Evolutionary conservation across 352 stramenopile species (phyloP).

Genomic region (Pythium insidiosum): DNA sequence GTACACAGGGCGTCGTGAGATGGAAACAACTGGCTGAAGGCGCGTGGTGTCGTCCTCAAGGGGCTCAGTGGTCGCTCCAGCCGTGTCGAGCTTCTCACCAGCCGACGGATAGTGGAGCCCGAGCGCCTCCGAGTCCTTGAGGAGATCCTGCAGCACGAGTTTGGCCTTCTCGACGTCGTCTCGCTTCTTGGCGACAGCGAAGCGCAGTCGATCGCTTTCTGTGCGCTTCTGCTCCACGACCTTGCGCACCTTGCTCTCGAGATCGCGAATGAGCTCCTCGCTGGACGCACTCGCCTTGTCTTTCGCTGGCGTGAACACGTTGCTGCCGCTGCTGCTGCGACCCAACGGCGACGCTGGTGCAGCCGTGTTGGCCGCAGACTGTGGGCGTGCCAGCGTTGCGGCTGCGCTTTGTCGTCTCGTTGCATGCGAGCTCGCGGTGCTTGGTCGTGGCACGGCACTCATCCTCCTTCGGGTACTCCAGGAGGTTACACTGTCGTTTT

Average conservation of each 20-base stretch:
- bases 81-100: too few relatives aligned
- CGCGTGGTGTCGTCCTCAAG: conserved; percentile 33
- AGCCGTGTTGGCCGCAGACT: conserved; percentile 13
- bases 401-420: background rate
- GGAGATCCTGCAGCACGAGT: conserved; percentile 59
- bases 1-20: conserved; percentile 72
- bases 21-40: conserved; percentile 61
- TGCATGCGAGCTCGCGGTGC: too few relatives aligned
- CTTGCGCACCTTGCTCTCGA: conserved; percentile 72
- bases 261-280: conserved; percentile 66
- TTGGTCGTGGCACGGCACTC: too few relatives aligned
- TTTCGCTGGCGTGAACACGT: conserved; percentile 9
- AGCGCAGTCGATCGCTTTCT: conserved; percentile 70
- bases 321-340: too few relatives aligned
- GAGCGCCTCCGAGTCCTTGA: conserved; percentile 66
- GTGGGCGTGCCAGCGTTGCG: conserved; percentile 1
- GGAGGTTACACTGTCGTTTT: background rate
- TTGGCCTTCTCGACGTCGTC: conserved; percentile 61
- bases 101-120: conserved; percentile 59
- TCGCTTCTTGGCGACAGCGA: conserved; percentile 50
- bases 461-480: too few relatives aligned
- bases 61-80: too few relatives aligned
- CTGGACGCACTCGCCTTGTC: conserved; percentile 50
- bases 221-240: conserved; percentile 72
- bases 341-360: too few relatives aligned